Evolutionary conservation across 352 stramenopile genomes (phyloP), one percentile per base, ranked within the genome.

Genomic region (Pythium biforme): DNA sequence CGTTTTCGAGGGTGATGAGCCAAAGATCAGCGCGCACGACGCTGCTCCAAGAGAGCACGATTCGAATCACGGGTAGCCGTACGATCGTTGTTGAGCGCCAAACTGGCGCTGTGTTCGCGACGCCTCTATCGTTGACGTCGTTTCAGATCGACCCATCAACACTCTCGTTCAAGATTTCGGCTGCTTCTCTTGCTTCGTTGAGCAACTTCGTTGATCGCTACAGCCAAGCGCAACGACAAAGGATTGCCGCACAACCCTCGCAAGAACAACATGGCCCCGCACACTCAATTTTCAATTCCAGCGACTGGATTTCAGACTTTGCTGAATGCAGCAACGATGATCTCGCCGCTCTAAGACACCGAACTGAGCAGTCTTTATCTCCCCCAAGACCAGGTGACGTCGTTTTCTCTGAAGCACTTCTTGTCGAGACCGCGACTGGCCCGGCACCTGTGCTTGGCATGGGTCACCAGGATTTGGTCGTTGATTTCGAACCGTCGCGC

Each of bases 311-410:
- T 45, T 9, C 17, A 37, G 31, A 55, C 29, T 59, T 48, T 26
- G 3, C 29, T 0, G 39, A 65, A 29, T 33, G 20, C 40, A 70
- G 56, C 22, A 20, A 64, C 5, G 55, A 69, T 31, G 83, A 93
- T 64, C 82, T 93, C n/a, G 76, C 76, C 41, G 59, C 66, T 25
- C 68, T 93, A 55, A 67, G 50, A 22, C 80, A 81, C 14, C 76
- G 86, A 46, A 77, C 74, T 27, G 81, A 83, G 67, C 53, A 64
- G 19, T 69, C 71, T 15, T 71, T 77, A 19, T 75, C 75, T 14
- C 73, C 80, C 47, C 71, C 83, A 41, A 65, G 55, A 20, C 73
- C 81, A 17, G 85, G 85, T 22, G 85, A 94, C 45, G 47, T 94
- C 8, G 70, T 92, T 5, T 77, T 92, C 40, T 75, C 77, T 1